Percentiles rank a stretch among this genome's conserved stretches.
phyloP scores from a whole-genome alignment of 202 grass and related monocot species.

The Digitaria exilis region DNA sequence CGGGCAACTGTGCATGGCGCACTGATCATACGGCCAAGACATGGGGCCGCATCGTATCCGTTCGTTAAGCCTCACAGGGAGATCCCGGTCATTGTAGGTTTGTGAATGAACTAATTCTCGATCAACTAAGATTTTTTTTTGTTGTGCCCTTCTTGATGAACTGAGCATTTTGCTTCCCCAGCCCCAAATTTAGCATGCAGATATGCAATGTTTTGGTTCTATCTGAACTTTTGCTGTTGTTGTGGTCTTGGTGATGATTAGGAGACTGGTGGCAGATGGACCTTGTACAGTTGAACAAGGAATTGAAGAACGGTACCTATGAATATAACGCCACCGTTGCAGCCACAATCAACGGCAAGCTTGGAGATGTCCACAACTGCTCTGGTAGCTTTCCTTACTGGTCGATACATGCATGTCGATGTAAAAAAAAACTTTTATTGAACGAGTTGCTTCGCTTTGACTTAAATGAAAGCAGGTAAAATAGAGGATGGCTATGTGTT shows the following conservation, averaged over 20 bases:
- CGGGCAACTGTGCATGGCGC: no score
- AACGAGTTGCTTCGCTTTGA: no score
- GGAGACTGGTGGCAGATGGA: slow-evolving; percentile 64
- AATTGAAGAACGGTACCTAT: neutral
- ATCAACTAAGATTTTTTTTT: no score
- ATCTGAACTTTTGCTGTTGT: neutral
- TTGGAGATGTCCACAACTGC: neutral
- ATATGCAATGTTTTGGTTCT: neutral
- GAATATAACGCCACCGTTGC: neutral
- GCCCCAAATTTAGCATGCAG: no score
- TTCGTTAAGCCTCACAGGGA: slow-evolving; percentile 2
- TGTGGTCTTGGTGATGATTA: neutral
- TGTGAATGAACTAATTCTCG: no score
- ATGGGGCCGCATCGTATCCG: no score
- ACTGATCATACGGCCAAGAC: no score
- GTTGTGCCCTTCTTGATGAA: no score
- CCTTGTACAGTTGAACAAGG: slow-evolving; percentile 30
- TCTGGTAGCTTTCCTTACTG: neutral
- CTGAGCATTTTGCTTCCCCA: no score
- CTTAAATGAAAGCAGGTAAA: neutral
- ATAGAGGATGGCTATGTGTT: slow-evolving; percentile 21
- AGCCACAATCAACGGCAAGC: slow-evolving; percentile 45
- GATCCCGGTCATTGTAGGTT: slow-evolving; percentile 47
- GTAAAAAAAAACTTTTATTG: no score
- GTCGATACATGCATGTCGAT: no score